Conservation (phyloP, 345 rosid species). For the Corchorus olitorius region DNA sequence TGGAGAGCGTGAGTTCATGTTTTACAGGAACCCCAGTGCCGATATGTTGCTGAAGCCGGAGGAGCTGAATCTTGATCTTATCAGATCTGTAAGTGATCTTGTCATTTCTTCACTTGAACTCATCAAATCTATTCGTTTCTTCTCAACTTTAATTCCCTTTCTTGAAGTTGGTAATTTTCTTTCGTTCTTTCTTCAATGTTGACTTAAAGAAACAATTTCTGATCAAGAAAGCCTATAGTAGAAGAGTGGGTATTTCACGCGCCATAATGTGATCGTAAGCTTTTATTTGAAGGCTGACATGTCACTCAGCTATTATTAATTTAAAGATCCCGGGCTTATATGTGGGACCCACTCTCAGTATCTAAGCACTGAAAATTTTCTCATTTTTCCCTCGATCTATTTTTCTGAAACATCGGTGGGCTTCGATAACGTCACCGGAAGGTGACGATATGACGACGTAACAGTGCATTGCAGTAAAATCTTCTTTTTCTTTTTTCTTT, state of each 20-base stretch:
- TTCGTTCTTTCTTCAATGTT: neutral
- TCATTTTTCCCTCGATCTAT: neutral
- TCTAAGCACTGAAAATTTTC: neutral
- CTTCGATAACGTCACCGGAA: neutral
- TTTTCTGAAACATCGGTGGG: too few relatives aligned
- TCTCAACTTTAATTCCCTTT: neutral
- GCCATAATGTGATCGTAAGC: neutral
- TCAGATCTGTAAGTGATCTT: conserved; percentile 74
- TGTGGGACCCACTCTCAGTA: neutral
- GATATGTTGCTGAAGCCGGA: conserved; percentile 91
- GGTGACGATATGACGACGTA: neutral
- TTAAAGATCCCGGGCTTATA: neutral
- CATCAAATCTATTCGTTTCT: neutral
- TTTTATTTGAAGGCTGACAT: conserved; percentile 7
- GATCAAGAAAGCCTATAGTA: neutral
- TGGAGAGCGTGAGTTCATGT: conserved; percentile 98
- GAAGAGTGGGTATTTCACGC: neutral
- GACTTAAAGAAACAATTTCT: neutral
- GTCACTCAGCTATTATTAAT: neutral
- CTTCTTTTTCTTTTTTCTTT: too few relatives aligned
- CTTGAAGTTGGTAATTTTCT: neutral
- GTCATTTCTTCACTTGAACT: neutral
- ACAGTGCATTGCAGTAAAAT: neutral
- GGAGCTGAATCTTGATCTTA: conserved; percentile 80
- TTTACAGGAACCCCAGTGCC: conserved; percentile 94